phyloP scores from a whole-genome alignment of 2,329 filamentous ascomycete species.

The Fusarium cyanostomum region DNA sequence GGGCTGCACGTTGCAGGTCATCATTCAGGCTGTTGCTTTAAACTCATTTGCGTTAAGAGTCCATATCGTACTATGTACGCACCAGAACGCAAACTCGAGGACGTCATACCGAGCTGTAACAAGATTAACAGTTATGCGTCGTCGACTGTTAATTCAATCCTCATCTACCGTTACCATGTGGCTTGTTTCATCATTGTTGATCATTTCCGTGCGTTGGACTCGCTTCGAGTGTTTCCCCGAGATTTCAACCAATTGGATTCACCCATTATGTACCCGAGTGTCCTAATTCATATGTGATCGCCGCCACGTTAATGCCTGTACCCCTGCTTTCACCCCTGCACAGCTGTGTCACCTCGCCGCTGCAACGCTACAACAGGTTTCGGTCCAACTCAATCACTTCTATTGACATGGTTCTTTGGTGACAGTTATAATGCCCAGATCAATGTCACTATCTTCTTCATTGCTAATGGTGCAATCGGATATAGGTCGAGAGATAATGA shows the following conservation, averaged over 20 bases:
- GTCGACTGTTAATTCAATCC: not conserved
- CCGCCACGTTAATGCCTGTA: slow-evolving; percentile 22
- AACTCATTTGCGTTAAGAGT: too few relatives aligned
- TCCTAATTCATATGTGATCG: slow-evolving; percentile 6
- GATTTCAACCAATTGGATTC: slow-evolving; percentile 2
- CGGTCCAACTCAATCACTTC: not conserved
- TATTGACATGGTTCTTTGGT: slow-evolving; percentile 24
- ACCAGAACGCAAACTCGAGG: not conserved
- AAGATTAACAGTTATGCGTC: not conserved
- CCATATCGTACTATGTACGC: too few relatives aligned
- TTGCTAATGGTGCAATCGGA: not conserved
- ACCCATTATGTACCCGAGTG: not conserved
- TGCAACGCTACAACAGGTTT: slow-evolving; percentile 37
- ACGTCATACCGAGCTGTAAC: not conserved
- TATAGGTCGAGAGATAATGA: slow-evolving; percentile 17
- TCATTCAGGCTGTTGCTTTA: too few relatives aligned
- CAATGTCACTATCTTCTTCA: slow-evolving; percentile 10
- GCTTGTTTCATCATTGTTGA: not conserved
- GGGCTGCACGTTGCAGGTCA: too few relatives aligned
- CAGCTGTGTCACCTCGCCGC: slow-evolving; percentile 20
- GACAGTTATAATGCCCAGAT: not conserved
- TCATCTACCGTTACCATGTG: not conserved
- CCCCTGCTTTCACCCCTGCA: slow-evolving; percentile 26
- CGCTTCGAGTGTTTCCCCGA: slow-evolving; percentile 26
- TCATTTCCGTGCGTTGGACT: slow-evolving; percentile 14